Conservation (phyloP, 1,139 yeast genomes). For the Pichia sp. region DNA sequence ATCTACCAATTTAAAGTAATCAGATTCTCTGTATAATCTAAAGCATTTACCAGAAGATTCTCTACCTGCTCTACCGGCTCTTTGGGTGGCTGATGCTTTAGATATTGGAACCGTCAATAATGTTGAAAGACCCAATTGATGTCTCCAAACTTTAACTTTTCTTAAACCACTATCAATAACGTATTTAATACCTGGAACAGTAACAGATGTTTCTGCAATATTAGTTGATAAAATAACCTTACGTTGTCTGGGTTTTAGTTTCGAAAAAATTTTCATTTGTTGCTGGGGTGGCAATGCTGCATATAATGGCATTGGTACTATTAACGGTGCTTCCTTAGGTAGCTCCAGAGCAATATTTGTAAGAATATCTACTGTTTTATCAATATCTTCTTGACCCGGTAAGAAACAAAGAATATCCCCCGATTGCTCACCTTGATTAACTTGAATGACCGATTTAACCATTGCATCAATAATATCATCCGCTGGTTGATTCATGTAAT, state of each 20-base stretch:
- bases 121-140: constrained; percentile 84
- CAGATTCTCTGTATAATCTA: constrained; percentile 70
- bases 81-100: constrained; percentile 88
- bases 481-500: constrained; percentile 51
- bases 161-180: constrained; percentile 90
- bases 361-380: constrained; percentile 64
- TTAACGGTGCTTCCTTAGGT: constrained; percentile 67
- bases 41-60: constrained; percentile 88
- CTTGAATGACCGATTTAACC: constrained; percentile 67
- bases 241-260: constrained; percentile 53
- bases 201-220: constrained; percentile 94
- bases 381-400: constrained; percentile 97
- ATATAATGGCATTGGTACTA: constrained; percentile 78
- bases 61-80: constrained; percentile 99
- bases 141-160: constrained; percentile 92
- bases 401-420: constrained; percentile 89
- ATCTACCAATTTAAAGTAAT: constrained; percentile 53
- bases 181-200: constrained; percentile 91
- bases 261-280: constrained; percentile 71
- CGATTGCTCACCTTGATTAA: constrained; percentile 67
- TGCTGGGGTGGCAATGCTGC: constrained; percentile 86
- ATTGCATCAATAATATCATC: constrained; percentile 83
- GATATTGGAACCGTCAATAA: constrained; percentile 87
- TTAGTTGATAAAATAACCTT: constrained; percentile 89
- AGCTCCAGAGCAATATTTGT: constrained; percentile 55